These are phyloP conservation scores for Myxozyma neotropica DNA, from an alignment of 805 yeast genomes.

Conservation along the genomic window DNA sequence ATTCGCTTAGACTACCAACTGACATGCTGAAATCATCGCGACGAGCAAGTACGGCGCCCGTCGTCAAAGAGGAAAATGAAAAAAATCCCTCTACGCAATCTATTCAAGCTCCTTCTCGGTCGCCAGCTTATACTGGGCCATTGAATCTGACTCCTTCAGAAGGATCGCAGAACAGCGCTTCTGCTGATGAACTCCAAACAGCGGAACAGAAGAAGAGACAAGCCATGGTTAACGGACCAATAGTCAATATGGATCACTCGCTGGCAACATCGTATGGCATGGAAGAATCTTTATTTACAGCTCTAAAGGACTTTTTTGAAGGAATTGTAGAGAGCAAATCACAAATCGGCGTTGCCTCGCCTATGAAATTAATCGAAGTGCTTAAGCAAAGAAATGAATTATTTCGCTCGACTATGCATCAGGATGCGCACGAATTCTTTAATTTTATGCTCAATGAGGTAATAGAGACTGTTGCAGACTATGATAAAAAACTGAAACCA, in stretches of 20 bases:
- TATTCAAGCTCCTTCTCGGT: not conserved
- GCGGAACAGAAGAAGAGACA: slow-evolving; percentile 30
- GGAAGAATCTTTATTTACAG: slow-evolving; percentile 57
- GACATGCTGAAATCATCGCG: slow-evolving; percentile 19
- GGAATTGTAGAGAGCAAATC: slow-evolving; percentile 71
- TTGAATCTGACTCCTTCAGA: not conserved
- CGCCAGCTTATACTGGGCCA: not conserved
- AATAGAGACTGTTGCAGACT: slow-evolving; percentile 48
- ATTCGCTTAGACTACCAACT: slow-evolving; percentile 18
- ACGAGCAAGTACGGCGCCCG: slow-evolving; percentile 3
- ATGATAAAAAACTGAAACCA: slow-evolving; percentile 29
- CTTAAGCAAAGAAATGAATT: slow-evolving; percentile 80
- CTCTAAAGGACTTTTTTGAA: slow-evolving; percentile 84
- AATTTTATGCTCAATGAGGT: slow-evolving; percentile 82
- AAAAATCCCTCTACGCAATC: not conserved
- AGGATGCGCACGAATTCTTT: slow-evolving; percentile 96
- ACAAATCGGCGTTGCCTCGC: slow-evolving; percentile 81
- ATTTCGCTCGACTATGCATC: slow-evolving; percentile 92
- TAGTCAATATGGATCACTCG: slow-evolving; percentile 76
- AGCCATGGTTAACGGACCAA: slow-evolving; percentile 36
- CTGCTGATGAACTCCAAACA: slow-evolving; percentile 27
- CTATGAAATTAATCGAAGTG: slow-evolving; percentile 69
- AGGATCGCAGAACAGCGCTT: not conserved
- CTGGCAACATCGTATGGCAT: slow-evolving; percentile 54
- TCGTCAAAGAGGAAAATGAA: not conserved